Conservation (phyloP, 2,329 filamentous ascomycete genomes). For the Ascochyta koolunga region DNA sequence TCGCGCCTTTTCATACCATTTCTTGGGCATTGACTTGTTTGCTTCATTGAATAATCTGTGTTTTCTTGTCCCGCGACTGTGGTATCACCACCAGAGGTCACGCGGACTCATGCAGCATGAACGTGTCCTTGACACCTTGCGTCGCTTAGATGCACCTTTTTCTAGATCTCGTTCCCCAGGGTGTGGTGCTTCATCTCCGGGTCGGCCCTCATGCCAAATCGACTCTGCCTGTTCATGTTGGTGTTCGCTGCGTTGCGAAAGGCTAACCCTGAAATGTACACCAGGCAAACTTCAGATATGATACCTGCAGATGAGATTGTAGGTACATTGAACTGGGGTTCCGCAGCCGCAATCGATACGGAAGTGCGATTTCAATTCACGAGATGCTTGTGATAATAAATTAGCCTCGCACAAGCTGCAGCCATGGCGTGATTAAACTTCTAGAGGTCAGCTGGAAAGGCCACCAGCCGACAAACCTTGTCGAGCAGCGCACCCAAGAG, state of each 20-base stretch:
- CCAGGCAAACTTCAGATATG: too few relatives aligned
- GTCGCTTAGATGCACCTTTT: conserved; percentile 1
- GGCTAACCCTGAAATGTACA: background rate
- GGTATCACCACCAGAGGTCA: background rate
- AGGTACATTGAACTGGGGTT: background rate
- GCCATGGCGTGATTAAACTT: conserved; percentile 4
- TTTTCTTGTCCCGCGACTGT: background rate
- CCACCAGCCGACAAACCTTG: background rate
- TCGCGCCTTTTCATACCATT: conserved; percentile 1
- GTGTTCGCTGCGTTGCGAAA: background rate
- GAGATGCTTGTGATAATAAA: background rate
- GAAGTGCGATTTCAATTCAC: background rate
- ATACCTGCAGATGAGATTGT: background rate
- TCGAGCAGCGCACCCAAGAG: background rate
- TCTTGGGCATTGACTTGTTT: background rate
- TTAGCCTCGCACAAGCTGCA: conserved; percentile 5
- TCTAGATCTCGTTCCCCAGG: background rate
- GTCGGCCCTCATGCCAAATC: background rate
- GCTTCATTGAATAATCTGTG: background rate
- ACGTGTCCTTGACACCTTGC: conserved; percentile 10
- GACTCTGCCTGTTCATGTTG: background rate
- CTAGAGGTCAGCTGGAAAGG: background rate
- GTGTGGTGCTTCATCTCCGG: conserved; percentile 7
- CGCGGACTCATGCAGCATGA: conserved; percentile 3
- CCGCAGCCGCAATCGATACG: background rate